Base-by-base conservation (phyloP, 179 eudicot genomes). In the Silene vulgaris region DNA sequence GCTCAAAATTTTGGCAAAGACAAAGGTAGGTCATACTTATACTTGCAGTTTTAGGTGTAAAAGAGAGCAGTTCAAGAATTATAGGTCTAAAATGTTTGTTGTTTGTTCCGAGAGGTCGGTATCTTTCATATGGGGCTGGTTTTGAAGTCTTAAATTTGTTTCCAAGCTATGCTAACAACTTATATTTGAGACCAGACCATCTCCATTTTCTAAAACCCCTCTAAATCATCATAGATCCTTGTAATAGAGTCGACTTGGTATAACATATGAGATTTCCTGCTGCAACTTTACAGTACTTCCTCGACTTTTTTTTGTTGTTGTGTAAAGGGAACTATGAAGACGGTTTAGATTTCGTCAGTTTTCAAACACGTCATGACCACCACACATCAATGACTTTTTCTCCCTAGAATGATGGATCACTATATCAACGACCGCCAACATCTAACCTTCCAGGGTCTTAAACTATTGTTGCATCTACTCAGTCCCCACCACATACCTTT, bases 21-120 rank as follows among this genome's bases (percentile, higher is more conserved):
- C 70, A 30, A 54, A 72, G 82, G 81, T 75, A 80, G 76, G 76
- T 80, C 64, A 75, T 75, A 71, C 69, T 56, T 56, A 56, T 56
- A 74, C 35, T 57, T 57, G 73, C 76, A 54, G 30, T 59, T 48
- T 52, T 76, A 80, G 80, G 77, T 45, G 71, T 63, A 59, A 32
- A 69, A 68, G 21, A 48, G 66, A 65, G 61, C 29, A 43, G 75
- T 30, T 37, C 60, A 76, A 7, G 16, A 37, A 35, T 60, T 8
- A 23, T 28, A 70, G 69, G 65, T 40, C 1, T 13, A 2, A 43
- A 4, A 16, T 43, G 54, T 37, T 17, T 57, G 45, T 35, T 43
- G 19, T 35, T 69, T 21, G 60, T 45, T 48, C 11, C 35, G 13
- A 48, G 13, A 48, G 60, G 35, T 45, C 1, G 43, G 67, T 35